Base-by-base conservation (phyloP, 345 rosid species). In the Cardamine occulta region DNA sequence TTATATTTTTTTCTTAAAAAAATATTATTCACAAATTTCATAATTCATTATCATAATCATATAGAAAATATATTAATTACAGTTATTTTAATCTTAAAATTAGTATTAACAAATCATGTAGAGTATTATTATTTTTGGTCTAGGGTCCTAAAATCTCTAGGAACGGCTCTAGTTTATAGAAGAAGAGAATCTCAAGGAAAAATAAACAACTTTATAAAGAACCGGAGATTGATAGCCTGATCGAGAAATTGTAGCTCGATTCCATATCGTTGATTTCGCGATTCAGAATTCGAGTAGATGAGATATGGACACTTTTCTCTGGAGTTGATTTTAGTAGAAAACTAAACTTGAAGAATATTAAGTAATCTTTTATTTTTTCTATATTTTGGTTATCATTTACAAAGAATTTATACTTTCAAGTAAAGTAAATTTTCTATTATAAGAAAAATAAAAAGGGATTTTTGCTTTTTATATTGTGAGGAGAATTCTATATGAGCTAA, bases 281-380 rank as follows among this genome's bases (percentile, higher is more conserved):
- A 75, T 67, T 58, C 42, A 48, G 79, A 48, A 32, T 23, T 24
- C 34, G 51, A 72, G 60, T 49, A 24, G 60, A 62, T 62, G 68
- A 35, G 51, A 61, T 23, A 61, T 72, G 31, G 65, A 44, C 31
- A 52, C 53, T 70, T n/a, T 15, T 4, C n/a, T 5, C 19, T 66
- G 14, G 14, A 66, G 11, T 47, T 51, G 21, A 21, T 67, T 67
- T 66, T 66, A 5, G 11, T 60, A 40, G 47, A 13, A 40, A 40
- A 13, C 47, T 13, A 40, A 40, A 40, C n/a, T 40, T 40, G n/a
- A 40, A 40, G 6, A 40, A 40, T 37, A 10, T 37, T 37, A 37
- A 37, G 42, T 37, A 37, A 37, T 37, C 6, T 12, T 4, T 40
- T 40, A 3, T 28, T 0, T 14, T 42, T 44, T 15, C 48, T 14